Base-by-base conservation (phyloP, 73 alveolate genomes). In the Uronychia setigera region DNA sequence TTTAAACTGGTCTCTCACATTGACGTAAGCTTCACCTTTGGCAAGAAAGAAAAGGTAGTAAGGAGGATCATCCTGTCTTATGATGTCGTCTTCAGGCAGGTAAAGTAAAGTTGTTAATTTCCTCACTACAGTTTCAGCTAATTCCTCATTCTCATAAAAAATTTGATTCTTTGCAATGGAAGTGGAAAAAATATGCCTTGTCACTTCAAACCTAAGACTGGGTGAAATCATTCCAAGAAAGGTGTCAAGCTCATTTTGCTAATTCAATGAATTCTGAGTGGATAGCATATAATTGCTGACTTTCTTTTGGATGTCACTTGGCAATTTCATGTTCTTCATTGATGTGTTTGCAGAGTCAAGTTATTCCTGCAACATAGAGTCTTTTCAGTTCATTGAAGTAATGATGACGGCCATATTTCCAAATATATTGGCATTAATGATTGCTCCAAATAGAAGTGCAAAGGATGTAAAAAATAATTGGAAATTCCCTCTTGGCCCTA, bases 331-430 rank as follows among this genome's bases (percentile, higher is more conserved):
- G 35, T 92, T 92, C 78, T 79, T 92, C 93, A 92, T 88, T 0
- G 97, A 79, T 0, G 92, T 90, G 59, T 84, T 87, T 0, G 91
- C 86, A 1, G 74, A 31, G 35, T 92, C 97, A 57, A 91, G 27
- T 60, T 80, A 28, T 25, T 60, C 78, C 59, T 81, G 60, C 78
- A 91, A 91, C 74, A 77, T 80, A 29, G 59, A 31, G 11, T 83
- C 31, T 60, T 91, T 91, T 59, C 81, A 35, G 80, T 76, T 87
- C 78, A 86, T 46, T 29, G 78, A 80, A 26, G 74, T 26, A 13
- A 82, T 77, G 11, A 81, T 86, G 58, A 87, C 89, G 9, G 93
- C 93, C 87, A 86, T 86, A 30, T 77, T 80, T 33, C 93, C 93
- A 32, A 86, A 86, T 9, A 90, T 78, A 32, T 76, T 77, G 19